Evolutionary conservation across 2,329 filamentous ascomycete species (phyloP), one percentile per base, ranked within the genome.

Genomic region (Penicillium polonicum): DNA sequence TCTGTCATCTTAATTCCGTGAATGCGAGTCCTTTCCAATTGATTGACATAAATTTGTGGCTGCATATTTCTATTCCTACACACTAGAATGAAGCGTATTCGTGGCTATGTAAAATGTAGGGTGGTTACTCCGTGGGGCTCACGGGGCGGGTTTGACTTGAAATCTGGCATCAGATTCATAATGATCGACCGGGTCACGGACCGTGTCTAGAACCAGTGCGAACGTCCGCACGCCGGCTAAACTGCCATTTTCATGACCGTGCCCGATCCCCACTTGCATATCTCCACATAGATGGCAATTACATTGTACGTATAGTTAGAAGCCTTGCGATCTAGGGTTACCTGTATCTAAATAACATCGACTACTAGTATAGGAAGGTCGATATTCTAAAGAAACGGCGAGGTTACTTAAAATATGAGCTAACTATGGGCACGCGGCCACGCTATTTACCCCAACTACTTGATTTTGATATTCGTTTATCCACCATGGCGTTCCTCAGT

Each of bases 111-210:
- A 31, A 31, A 31, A 9, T 12, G 5, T 13, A 42, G 17, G 6
- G 15, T 12, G 10, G 3, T 25, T 33, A n/a, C 13, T 17, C 27
- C 5, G 17, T 43, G 25, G 21, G 15, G n/a, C 5, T 21, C 27
- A 19, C 5, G 19, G 38, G 10, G 41, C 15, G 13, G n/a, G 9
- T 19, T 42, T 27, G 29, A 39, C 25, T 25, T 13, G 9, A 21
- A 27, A 25, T n/a, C 48, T n/a, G 39, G 29, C 15, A 38, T 48
- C 13, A 35, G 42, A 57, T 39, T 52, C 25, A 46, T 38, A 31
- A 33, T 39, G 57, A 52, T 59, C 56, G 48, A 19, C 56, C 51
- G n/a, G 45, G 46, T 39, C 35, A 23, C 42, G 55, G 49, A 53
- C 42, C 25, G 21, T 35, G 49, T 48, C 27, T 42, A 42, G 27